Conservation (phyloP, 2,329 filamentous ascomycete species). For the Alternaria ethzedia region DNA sequence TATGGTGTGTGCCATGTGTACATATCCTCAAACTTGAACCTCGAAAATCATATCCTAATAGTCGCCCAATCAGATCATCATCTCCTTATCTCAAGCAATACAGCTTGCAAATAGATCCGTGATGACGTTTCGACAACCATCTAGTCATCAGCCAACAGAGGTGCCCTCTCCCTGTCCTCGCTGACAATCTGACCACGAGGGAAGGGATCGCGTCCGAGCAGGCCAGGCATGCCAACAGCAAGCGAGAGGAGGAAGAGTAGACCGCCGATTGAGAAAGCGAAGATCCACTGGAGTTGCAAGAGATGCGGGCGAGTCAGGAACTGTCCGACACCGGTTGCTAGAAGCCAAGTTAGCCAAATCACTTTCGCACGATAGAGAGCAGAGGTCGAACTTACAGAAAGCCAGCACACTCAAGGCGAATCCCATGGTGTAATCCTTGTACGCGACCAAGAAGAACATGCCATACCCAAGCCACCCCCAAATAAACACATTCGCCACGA, state of each 20-base stretch:
- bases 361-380: background rate
- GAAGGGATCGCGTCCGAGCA: constrained; percentile 66
- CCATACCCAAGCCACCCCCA: constrained; percentile 84
- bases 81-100: background rate
- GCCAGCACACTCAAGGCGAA: constrained; percentile 77
- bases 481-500: constrained; percentile 86
- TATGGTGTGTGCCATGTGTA: background rate
- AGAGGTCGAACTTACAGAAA: constrained; percentile 61
- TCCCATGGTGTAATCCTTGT: constrained; percentile 79
- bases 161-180: constrained; percentile 61
- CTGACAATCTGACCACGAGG: constrained; percentile 52
- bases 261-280: constrained; percentile 82
- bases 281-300: constrained; percentile 89
- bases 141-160: constrained; percentile 54
- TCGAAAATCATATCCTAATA: background rate
- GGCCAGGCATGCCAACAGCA: constrained; percentile 67
- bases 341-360: background rate
- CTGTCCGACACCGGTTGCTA: constrained; percentile 76
- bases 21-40: background rate
- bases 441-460: constrained; percentile 73
- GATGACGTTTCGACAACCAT: background rate
- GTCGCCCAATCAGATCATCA: background rate
- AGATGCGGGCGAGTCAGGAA: constrained; percentile 73
- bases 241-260: constrained; percentile 74
- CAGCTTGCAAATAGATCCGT: background rate